Evolutionary conservation across 2,329 filamentous ascomycete species (phyloP), one percentile per base, ranked within the genome.

Genomic region (Peltaster fructicola): DNA sequence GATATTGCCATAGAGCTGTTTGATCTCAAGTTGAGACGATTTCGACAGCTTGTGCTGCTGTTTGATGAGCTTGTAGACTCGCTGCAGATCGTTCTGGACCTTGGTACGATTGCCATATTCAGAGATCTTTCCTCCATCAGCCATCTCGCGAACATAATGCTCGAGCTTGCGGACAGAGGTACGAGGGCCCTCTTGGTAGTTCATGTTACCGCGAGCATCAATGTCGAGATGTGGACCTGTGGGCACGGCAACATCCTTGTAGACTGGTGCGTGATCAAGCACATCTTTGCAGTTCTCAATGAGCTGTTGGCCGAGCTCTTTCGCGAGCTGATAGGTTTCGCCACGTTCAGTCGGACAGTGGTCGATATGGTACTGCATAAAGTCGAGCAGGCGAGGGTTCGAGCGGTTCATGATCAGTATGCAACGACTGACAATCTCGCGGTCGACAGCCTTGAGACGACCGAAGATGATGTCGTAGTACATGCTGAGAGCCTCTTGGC

Each of bases 361-460:
- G 45, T 98, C 88, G 45, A 98, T 98, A 58, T 98, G 88, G 44
- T 98, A 95, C 51, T 98, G 88, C 88, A 98, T 98, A 56, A 93
- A 98, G 41, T 98, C 85, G 30, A 98, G 68, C 2, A 98, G 70
- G 17, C 80, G 76, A 3, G 88, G 88, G 50, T 95, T 98, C 16
- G 88, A 92, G 34, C 88, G 78, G 61, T 93, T 98, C 88, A 98
- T 98, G 56, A 98, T 88, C 39, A 81, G 78, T 46, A 98, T 95
- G 57, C 88, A 98, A 51, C 84, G 84, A 56, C 84, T 93, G 48
- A 98, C 88, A 43, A 95, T 98, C 53, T 98, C 88, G 35, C 88
- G 79, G 45, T 98, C 88, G 19, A 98, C 78, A 24, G 74, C 80
- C 59, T 88, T 72, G 26, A 98, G 70, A 32, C 88, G 73, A 30